A percentile compares a stretch with the other conserved stretches of the same genome.
phyloP scores from a whole-genome alignment of 306 rosid genomes.

The Sesbania bispinosa region DNA sequence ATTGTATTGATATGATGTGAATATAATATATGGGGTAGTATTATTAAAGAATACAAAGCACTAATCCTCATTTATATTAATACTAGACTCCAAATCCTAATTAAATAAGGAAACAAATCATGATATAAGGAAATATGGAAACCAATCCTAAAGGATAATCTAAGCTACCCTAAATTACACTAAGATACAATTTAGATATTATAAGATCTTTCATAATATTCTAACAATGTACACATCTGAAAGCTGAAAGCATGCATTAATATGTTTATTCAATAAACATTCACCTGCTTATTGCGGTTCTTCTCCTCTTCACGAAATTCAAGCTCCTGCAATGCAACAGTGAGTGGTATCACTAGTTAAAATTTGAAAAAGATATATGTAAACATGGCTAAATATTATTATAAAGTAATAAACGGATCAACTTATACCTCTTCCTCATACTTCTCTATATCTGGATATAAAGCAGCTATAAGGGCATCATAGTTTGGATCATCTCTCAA shows the following conservation, averaged over 20 bases:
- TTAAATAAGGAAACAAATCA: too few species aligned
- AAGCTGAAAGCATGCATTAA: slow-evolving; percentile 30
- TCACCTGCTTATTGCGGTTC: slow-evolving; percentile 89
- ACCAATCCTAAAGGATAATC: too few species aligned
- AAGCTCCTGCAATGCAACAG: slow-evolving; percentile 59
- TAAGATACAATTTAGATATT: too few species aligned
- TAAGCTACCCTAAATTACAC: too few species aligned
- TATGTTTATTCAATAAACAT: slow-evolving; percentile 20
- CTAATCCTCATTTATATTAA: too few species aligned
- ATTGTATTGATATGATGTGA: too few species aligned
- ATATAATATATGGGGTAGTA: too few species aligned
- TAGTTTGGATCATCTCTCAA: slow-evolving; percentile 98
- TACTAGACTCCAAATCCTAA: too few species aligned
- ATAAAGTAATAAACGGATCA: slow-evolving; percentile 23
- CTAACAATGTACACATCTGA: slow-evolving; percentile 7
- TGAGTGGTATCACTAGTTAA: slow-evolving; percentile 19
- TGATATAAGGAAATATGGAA: too few species aligned
- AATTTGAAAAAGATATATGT: slow-evolving; percentile 7
- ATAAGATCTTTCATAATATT: too few species aligned
- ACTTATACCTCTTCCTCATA: slow-evolving; percentile 82
- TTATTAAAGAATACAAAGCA: too few species aligned
- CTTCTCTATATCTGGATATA: slow-evolving; percentile 92
- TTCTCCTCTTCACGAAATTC: slow-evolving; percentile 94
- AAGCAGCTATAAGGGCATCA: slow-evolving; percentile 73
- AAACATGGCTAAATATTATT: neutral